Base-by-base conservation (phyloP, 495 filamentous ascomycete species). In the Evernia prunastri region DNA sequence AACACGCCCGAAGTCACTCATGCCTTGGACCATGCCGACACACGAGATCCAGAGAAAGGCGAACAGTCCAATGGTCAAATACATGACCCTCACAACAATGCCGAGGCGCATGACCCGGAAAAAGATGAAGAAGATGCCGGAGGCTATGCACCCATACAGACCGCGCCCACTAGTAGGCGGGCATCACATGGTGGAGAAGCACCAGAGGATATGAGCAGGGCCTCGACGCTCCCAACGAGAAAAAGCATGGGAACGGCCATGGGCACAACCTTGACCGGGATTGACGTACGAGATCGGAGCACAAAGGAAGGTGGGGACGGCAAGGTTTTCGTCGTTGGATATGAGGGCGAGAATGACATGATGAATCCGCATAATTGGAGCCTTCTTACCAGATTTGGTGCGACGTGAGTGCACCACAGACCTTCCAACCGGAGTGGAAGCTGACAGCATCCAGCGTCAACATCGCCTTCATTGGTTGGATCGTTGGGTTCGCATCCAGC, bases 241-340 rank as follows among this genome's bases (percentile, higher is more conserved):
- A 56, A 67, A 23, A 76, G 72, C 2, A 65, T 65, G 39, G 71
- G 72, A 15, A 74, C 74, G 12, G 68, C 69, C 5, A 66, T 79
- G 1, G 76, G 72, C 4, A 59, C 67, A 11, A 66, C 67, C 9
- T 61, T 79, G 63, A 75, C 73, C 27, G 78, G 79, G 10, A 74
- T 81, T 56, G 59, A 79, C 36, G 71, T 78, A 25, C 71, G 76
- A 59, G 72, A 57, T 37, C 61, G 61, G 10, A 69, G 63, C 18
- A 72, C 69, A 17, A 67, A 68, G 61, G 69, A 73, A 69, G 67
- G 68, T 29, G 64, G 72, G 31, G 61, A 67, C 15, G 71, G 73
- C 29, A 74, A 76, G 67, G 76, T 85, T 40, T 87, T 86, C 61
- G 77, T 87, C 0, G 85, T 88, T 4, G 79, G 79, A 23, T 88